Evolutionary conservation across 2,329 filamentous ascomycete species (phyloP), one percentile per base, ranked within the genome.

Genomic region (Sordariomycetes sp.): DNA sequence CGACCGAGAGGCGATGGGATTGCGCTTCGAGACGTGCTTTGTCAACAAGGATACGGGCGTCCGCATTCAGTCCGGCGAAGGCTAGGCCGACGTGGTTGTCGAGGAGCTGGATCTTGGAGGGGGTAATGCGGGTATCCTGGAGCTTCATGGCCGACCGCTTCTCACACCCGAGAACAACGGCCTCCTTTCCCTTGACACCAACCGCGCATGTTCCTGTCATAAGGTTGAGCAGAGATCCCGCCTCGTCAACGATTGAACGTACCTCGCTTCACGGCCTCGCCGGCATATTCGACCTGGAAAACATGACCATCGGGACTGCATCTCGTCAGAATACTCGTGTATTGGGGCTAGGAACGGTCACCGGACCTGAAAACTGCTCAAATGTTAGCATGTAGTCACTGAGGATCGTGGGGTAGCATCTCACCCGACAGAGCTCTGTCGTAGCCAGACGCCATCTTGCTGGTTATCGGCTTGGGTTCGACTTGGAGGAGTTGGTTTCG

Each of bases 91-190:
- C 88, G 64, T 98, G 92, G 54, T 80, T 85, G 62, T 98, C 92
- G 55, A 98, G 78, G 45, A 95, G 78, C 50, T 88, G 87, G 61
- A 98, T 95, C 74, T 98, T 98, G 49, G 92, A 96, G 10, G 92
- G 92, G 20, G 92, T 98, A 63, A 98, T 98, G 58, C 92, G 83
- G 38, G 93, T 98, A 64, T 98, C 92, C 73, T 98, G 92, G 40
- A 98, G 79, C 69, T 98, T 98, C 84, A 98, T 95, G 21, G 92
- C 92, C 34, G 92, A 96, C 50, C 90, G 80, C 75, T 98, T 98
- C 69, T 98, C 92, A 64, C 92, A 98, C 51, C 92, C 92, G 32
- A 98, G 73, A 20, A 98, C 92, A 23, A 98, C 92, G 44, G 96
- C 84, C 59, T 94, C 85, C 50, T 75, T 72, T 51, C 92, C 92